Conservation (phyloP, 176 grass and related monocot genomes). For the Eremochloa ophiuroides region DNA sequence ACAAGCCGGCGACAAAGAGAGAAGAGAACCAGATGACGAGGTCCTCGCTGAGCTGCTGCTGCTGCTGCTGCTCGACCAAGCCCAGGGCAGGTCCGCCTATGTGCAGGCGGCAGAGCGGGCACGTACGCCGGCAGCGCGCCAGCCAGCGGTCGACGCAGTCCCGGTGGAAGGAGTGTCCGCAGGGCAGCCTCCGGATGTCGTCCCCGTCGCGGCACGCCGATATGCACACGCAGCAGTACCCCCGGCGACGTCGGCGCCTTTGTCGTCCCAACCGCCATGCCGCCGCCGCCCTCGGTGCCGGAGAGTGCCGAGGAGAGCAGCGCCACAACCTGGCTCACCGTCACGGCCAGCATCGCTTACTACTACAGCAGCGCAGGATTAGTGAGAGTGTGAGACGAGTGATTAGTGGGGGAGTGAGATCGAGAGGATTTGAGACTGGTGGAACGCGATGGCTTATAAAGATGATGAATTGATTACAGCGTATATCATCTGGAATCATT, state of each 20-base stretch:
- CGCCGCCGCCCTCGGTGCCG: not conserved
- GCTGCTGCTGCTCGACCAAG: slow-evolving; percentile 28
- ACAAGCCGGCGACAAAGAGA: slow-evolving; percentile 50
- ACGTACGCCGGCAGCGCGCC: slow-evolving; percentile 55
- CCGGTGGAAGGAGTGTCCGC: slow-evolving; percentile 69
- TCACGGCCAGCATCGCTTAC: not conserved
- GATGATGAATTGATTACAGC: not conserved
- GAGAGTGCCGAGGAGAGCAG: slow-evolving; percentile 35
- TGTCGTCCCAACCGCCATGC: not conserved
- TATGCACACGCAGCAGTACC: slow-evolving; percentile 71
- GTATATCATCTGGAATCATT: not conserved
- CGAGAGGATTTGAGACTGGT: not conserved
- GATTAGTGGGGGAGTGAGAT: not conserved
- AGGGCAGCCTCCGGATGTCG: slow-evolving; percentile 53
- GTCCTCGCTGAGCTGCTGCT: slow-evolving; percentile 61
- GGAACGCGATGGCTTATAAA: slow-evolving; percentile 30
- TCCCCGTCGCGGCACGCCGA: slow-evolving; percentile 45
- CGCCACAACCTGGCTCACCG: slow-evolving; percentile 45
- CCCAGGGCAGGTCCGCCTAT: slow-evolving; percentile 14
- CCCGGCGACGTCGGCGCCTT: not conserved
- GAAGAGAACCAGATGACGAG: slow-evolving; percentile 81
- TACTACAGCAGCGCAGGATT: not conserved
- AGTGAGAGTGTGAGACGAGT: not conserved
- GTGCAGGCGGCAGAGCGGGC: slow-evolving; percentile 68
- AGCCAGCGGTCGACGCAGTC: slow-evolving; percentile 73